A percentile compares a stretch with the other conserved stretches of the same genome.
Conservation (phyloP, 306 rosid genomes). For the cucumber (Cucumis sativus) region DNA sequence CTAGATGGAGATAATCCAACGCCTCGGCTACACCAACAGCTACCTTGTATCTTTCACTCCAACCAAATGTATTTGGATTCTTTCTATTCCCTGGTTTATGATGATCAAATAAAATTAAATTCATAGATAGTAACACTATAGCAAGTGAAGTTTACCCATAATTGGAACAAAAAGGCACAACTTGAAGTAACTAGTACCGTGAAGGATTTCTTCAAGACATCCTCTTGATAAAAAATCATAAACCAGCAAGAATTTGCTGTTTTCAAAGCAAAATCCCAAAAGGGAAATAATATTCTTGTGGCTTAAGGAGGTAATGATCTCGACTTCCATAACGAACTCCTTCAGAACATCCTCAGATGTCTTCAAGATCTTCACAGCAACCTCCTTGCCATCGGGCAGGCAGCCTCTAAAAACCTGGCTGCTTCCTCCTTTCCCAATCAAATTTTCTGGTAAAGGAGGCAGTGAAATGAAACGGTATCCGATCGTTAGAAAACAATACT, state of each 20-base stretch:
- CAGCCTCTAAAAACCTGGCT: constrained; percentile 84
- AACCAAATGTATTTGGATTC: constrained; percentile 51
- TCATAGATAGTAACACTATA: not conserved
- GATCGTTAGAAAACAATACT: not conserved
- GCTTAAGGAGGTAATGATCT: constrained; percentile 65
- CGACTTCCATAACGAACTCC: constrained; percentile 78
- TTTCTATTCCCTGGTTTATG: constrained; percentile 43
- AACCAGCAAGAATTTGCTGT: constrained; percentile 68
- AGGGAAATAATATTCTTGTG: constrained; percentile 87
- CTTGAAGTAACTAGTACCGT: constrained; percentile 32
- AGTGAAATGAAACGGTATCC: not conserved
- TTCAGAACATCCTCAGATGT: constrained; percentile 66
- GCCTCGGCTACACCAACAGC: constrained; percentile 92
- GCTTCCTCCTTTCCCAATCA: constrained; percentile 91
- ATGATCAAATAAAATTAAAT: not conserved
- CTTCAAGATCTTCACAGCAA: constrained; percentile 84
- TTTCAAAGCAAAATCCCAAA: constrained; percentile 85
- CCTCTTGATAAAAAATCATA: constrained; percentile 90
- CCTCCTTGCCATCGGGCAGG: constrained; percentile 80
- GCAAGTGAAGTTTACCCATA: not conserved
- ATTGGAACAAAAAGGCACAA: not conserved
- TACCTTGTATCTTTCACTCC: constrained; percentile 82
- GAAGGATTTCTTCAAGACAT: constrained; percentile 95
- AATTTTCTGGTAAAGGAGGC: constrained; percentile 43
- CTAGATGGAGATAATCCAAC: constrained; percentile 63